Conservation (phyloP, 1,284 basidiomycete species). For the Fomitopsis betulina region DNA sequence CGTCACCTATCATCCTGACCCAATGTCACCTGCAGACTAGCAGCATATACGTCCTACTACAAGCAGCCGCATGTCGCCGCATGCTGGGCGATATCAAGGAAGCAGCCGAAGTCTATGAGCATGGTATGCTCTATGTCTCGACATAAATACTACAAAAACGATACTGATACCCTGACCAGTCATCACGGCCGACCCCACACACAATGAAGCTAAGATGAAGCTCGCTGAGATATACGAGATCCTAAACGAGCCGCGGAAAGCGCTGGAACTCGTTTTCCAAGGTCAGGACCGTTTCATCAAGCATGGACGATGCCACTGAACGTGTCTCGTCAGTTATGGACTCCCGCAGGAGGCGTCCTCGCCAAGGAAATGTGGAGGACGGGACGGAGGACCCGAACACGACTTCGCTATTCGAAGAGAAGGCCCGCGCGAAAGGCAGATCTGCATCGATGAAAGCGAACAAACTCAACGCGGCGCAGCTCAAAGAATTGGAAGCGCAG, state of each 20-base stretch:
- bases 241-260: slow-evolving; percentile 74
- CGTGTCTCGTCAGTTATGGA: slow-evolving; percentile 50
- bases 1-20: background rate
- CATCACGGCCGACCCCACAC: slow-evolving; percentile 63
- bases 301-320: background rate
- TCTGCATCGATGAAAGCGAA: slow-evolving; percentile 31
- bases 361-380: slow-evolving; percentile 20
- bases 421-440: slow-evolving; percentile 31
- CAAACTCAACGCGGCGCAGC: slow-evolving; percentile 47
- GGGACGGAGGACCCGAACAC: slow-evolving; percentile 17
- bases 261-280: slow-evolving; percentile 83
- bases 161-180: slow-evolving; percentile 41
- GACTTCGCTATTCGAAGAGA: slow-evolving; percentile 58
- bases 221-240: slow-evolving; percentile 89
- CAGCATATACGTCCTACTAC: slow-evolving; percentile 60
- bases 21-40: slow-evolving; percentile 44
- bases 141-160: background rate
- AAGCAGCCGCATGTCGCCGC: slow-evolving; percentile 72
- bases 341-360: slow-evolving; percentile 48
- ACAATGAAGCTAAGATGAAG: slow-evolving; percentile 82
- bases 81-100: slow-evolving; percentile 69
- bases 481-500: slow-evolving; percentile 54
- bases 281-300: slow-evolving; percentile 38
- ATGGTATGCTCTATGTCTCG: slow-evolving; percentile 46
- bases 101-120: slow-evolving; percentile 80